A percentile compares a stretch with the other conserved stretches of the same genome.
Evolutionary conservation across 2,329 filamentous ascomycete genomes (phyloP).

Genomic region (Pestalotiopsis sp.): DNA sequence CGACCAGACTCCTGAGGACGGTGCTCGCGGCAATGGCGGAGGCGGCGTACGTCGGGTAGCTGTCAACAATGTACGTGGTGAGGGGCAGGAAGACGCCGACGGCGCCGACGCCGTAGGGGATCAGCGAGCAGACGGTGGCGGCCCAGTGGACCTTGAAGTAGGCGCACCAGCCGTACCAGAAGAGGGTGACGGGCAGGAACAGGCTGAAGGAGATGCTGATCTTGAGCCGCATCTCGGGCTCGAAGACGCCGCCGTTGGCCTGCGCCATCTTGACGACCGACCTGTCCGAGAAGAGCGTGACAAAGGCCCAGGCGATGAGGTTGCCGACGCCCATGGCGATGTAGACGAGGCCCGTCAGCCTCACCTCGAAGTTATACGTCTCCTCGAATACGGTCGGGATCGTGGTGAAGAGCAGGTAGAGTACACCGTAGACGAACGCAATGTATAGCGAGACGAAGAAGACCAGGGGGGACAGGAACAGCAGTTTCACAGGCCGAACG

Average conservation of each 20-base stretch:
- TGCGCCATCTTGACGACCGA: slow-evolving; percentile 38
- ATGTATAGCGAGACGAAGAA: slow-evolving; percentile 41
- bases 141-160: slow-evolving; percentile 19
- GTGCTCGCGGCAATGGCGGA: slow-evolving; percentile 11
- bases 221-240: slow-evolving; percentile 36
- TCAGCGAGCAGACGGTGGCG: neutral
- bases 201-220: slow-evolving; percentile 31
- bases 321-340: slow-evolving; percentile 48
- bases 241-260: slow-evolving; percentile 19
- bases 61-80: slow-evolving; percentile 10
- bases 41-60: slow-evolving; percentile 10
- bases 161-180: slow-evolving; percentile 39
- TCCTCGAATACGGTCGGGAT: slow-evolving; percentile 37
- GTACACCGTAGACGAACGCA: slow-evolving; percentile 34
- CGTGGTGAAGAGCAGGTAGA: slow-evolving; percentile 40
- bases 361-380: slow-evolving; percentile 31
- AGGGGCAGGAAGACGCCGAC: slow-evolving; percentile 9
- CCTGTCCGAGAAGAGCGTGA: slow-evolving; percentile 35
- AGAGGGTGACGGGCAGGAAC: slow-evolving; percentile 35
- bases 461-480: slow-evolving; percentile 54
- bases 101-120: slow-evolving; percentile 5
- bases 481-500: slow-evolving; percentile 45
- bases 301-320: slow-evolving; percentile 29
- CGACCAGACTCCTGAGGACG: slow-evolving; percentile 7
- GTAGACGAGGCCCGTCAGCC: slow-evolving; percentile 38